These are phyloP conservation scores for Calonectria hongkongensis DNA, from an alignment of 2,329 filamentous ascomycete genomes.

Conservation along the genomic window DNA sequence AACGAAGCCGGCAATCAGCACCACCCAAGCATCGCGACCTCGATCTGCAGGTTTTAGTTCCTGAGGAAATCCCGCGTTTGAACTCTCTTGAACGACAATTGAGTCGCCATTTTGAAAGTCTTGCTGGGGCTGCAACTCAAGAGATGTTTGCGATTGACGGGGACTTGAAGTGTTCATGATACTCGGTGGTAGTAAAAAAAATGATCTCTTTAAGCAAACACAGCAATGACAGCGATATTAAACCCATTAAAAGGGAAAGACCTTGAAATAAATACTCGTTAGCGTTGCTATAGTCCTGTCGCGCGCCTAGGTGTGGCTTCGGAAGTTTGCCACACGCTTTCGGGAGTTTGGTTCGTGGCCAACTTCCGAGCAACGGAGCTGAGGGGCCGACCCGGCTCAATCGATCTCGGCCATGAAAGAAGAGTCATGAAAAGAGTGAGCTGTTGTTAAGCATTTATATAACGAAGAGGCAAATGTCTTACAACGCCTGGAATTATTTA, in stretches of 20 bases:
- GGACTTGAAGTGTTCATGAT: background rate
- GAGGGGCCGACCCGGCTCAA: background rate
- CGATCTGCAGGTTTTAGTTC: conserved; percentile 47
- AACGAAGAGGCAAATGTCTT: no score
- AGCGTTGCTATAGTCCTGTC: background rate
- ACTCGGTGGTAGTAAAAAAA: background rate
- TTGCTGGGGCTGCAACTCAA: background rate
- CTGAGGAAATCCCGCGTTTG: background rate
- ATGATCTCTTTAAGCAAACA: background rate
- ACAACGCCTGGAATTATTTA: no score
- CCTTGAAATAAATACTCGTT: background rate
- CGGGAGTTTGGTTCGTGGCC: conserved; percentile 3
- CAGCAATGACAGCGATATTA: background rate
- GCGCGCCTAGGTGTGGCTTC: background rate
- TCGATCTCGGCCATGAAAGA: no score
- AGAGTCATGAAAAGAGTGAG: no score
- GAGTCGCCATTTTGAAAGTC: background rate
- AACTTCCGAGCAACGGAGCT: conserved; percentile 7
- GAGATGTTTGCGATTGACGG: background rate
- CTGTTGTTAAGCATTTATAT: no score
- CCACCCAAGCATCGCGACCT: conserved; percentile 51
- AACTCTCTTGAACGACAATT: background rate
- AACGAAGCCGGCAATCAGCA: conserved; percentile 53
- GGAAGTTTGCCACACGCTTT: no score
- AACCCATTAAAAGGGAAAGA: no score